A percentile compares a stretch with the other conserved stretches of the same genome.
Evolutionary conservation across 306 rosid species (phyloP).

Genomic region (Malus domestica): ASM211411v1 NC_041803.1:9906001-9906500

Average conservation of each 20-base stretch:
- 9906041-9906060: conserved; percentile 65
- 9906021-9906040: conserved; percentile 71
- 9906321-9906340: conserved; percentile 95
- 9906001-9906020: conserved; percentile 65
- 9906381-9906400: conserved; percentile 59
- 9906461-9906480: conserved; percentile 80
- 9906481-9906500: conserved; percentile 76
- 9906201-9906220: conserved; percentile 83
- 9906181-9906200: conserved; percentile 70
- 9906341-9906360: conserved; percentile 96
- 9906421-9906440: conserved; percentile 93
- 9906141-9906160: conserved; percentile 73
- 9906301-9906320: conserved; percentile 68
- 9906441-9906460: conserved; percentile 75
- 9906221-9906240: conserved; percentile 82
- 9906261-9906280: conserved; percentile 84
- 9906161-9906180: conserved; percentile 80
- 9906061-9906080: conserved; percentile 71
- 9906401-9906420: conserved; percentile 64
- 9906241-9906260: conserved; percentile 81
- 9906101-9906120: conserved; percentile 79
- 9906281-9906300: conserved; percentile 84
- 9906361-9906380: conserved; percentile 76
- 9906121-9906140: conserved; percentile 85
- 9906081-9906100: conserved; percentile 88